These are phyloP conservation scores for Podospora appendiculata DNA, from an alignment of 495 filamentous ascomycete species.

Conservation along the genomic window DNA sequence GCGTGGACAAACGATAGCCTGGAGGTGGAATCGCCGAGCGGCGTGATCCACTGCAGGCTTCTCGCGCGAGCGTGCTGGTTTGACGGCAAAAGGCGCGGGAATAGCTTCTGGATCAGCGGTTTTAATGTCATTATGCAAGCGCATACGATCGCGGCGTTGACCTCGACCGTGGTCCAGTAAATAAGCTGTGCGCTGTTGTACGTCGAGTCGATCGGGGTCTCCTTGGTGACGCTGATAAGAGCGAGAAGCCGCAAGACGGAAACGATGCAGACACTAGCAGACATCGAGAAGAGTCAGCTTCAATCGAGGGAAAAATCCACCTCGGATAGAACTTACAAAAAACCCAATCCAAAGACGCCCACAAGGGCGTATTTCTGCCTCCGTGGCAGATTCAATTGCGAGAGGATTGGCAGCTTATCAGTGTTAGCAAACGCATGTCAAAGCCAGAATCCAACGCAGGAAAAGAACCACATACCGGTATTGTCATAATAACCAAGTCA, in stretches of 20 bases:
- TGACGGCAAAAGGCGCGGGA: conserved; percentile 13
- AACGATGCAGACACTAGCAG: conserved; percentile 20
- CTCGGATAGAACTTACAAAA: conserved; percentile 13
- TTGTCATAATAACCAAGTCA: conserved; percentile 19
- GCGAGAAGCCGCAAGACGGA: conserved; percentile 16
- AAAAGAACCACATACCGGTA: conserved; percentile 10
- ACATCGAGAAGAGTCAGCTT: not conserved
- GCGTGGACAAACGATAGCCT: conserved; percentile 1
- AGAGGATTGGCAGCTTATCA: conserved; percentile 16
- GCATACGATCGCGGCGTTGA: conserved; percentile 21
- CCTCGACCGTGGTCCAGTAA: conserved; percentile 21
- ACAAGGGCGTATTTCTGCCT: conserved; percentile 21
- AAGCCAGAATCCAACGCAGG: too few relatives aligned
- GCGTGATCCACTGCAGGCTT: conserved; percentile 20
- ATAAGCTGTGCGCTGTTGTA: conserved; percentile 20
- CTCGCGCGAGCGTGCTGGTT: conserved; percentile 7
- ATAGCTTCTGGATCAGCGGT: conserved; percentile 18
- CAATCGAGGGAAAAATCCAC: too few relatives aligned
- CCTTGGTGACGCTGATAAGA: conserved; percentile 9
- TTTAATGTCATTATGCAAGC: conserved; percentile 26
- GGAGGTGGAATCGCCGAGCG: conserved; percentile 2
- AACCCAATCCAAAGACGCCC: conserved; percentile 21
- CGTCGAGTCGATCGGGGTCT: conserved; percentile 8
- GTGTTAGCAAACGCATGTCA: not conserved
- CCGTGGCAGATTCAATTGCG: conserved; percentile 15